Evolutionary conservation across 1,139 yeast genomes (phyloP), one percentile per base, ranked within the genome.

Genomic region (Yueomyces sp.): DNA sequence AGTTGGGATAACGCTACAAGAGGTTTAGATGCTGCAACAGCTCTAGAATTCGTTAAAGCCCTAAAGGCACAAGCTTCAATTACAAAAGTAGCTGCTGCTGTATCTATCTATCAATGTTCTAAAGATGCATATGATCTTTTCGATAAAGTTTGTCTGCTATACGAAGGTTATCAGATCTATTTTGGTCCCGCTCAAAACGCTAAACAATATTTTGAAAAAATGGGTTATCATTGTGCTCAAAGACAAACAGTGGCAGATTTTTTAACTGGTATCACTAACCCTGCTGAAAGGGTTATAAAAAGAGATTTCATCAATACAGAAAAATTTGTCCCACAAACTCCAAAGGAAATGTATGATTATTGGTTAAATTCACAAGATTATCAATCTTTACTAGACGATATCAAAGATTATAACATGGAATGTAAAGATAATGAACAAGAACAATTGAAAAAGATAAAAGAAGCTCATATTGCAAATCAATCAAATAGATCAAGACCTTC

Each of bases 301-400:
- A 39, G 48, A 42, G 59, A 55, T 3, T 51, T 42, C 41, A 27
- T 50, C 3, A 62, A 63, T 45, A 59, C 65, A 19, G 93, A 89
- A 1, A 71, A 54, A 46, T 65, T 63, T 45, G 86, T 81, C 36
- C 95, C 95, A 38, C 69, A 72, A 45, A 78, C 87, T 8, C 74
- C 94, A 5, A 65, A 67, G 41, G 94, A 84, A 54, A 84, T 85
- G 64, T 77, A 75, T 44, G 67, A 65, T 2, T 72, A 75, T 55
- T 85, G 94, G 94, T 70, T 67, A 51, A 62, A 66, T 12, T 81
- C 91, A 3, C 69, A 72, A 7, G 73, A 77, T 45, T 76, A 77
- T 55, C 53, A 59, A 4, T 59, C 57, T 4, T 57, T 75, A 27
- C 42, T 62, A n/a, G 43, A 46, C 7, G 73, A 73, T 39, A 65